Conservation (phyloP, 2,329 filamentous ascomycete species). For the Ophiostoma sp. region DNA sequence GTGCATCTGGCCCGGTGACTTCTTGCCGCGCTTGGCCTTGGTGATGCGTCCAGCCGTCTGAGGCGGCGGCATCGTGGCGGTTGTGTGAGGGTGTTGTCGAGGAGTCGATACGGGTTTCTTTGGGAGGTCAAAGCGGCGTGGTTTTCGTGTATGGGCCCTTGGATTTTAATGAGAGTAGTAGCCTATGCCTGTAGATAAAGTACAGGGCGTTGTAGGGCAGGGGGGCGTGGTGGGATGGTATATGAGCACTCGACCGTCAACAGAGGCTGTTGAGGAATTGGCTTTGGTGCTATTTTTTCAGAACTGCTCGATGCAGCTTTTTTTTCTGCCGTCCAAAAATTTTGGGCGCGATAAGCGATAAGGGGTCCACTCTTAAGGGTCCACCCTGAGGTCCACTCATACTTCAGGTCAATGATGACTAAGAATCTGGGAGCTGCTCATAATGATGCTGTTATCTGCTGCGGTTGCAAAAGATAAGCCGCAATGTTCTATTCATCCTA, state of each 20-base stretch:
- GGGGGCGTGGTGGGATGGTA: neutral
- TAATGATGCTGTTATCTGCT: neutral
- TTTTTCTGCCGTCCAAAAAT: conserved; percentile 26
- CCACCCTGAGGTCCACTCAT: neutral
- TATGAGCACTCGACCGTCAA: conserved; percentile 10
- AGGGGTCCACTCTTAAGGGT: neutral
- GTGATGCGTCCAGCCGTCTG: conserved; percentile 61
- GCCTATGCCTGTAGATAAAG: neutral
- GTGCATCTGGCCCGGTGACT: conserved; percentile 45
- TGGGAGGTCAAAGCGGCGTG: neutral
- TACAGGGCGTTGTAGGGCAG: neutral
- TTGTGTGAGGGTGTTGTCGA: neutral
- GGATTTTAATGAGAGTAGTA: neutral
- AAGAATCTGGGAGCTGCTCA: neutral
- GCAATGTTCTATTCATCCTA: too few species aligned
- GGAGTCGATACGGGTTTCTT: neutral
- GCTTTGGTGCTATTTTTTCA: conserved; percentile 14
- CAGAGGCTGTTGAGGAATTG: conserved; percentile 10
- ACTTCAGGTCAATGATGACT: neutral
- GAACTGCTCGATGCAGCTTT: conserved; percentile 16
- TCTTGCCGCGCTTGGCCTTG: conserved; percentile 65
- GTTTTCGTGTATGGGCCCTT: neutral
- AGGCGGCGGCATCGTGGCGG: conserved; percentile 48
- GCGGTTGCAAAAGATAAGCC: too few species aligned
- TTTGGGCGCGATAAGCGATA: conserved; percentile 24